These are phyloP conservation scores for Dendrobium catenatum DNA, from an alignment of 106 monocot species.

Conservation along the genomic window DNA sequence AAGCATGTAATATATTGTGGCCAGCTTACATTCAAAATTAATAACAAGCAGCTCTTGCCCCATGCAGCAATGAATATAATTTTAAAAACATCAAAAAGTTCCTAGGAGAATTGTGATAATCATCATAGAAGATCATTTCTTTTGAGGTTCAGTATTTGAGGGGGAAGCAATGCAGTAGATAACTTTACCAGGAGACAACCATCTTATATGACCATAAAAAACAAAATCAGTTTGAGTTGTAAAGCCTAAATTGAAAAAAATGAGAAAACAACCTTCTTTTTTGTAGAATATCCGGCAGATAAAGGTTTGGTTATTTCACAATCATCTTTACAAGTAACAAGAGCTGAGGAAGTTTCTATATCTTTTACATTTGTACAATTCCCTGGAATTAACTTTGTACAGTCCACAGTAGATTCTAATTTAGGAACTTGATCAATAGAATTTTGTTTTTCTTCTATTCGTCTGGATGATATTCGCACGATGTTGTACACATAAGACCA, in stretches of 20 bases:
- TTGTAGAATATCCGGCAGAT: neutral
- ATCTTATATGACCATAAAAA: neutral
- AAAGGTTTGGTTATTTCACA: neutral
- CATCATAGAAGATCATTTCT: neutral
- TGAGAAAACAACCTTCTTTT: slow-evolving; percentile 7
- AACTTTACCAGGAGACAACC: neutral
- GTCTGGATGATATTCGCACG: slow-evolving; percentile 11
- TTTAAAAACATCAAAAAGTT: too few species aligned
- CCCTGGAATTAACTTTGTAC: slow-evolving; percentile 16
- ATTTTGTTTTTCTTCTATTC: slow-evolving; percentile 1
- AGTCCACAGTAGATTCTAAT: neutral
- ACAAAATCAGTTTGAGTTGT: neutral
- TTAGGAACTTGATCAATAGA: neutral
- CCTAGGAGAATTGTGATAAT: too few species aligned
- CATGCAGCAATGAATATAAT: too few species aligned
- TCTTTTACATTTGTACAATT: neutral
- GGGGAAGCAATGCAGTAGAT: neutral
- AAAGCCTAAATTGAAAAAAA: neutral
- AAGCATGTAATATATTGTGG: neutral
- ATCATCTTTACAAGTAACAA: slow-evolving; percentile 6
- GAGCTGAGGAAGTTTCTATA: neutral
- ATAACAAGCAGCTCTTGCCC: neutral
- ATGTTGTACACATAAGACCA: slow-evolving; percentile 23
- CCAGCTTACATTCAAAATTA: neutral
- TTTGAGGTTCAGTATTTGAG: neutral